Conservation (phyloP, 176 grass and related monocot species). For the Triticum timopheevii region DNA sequence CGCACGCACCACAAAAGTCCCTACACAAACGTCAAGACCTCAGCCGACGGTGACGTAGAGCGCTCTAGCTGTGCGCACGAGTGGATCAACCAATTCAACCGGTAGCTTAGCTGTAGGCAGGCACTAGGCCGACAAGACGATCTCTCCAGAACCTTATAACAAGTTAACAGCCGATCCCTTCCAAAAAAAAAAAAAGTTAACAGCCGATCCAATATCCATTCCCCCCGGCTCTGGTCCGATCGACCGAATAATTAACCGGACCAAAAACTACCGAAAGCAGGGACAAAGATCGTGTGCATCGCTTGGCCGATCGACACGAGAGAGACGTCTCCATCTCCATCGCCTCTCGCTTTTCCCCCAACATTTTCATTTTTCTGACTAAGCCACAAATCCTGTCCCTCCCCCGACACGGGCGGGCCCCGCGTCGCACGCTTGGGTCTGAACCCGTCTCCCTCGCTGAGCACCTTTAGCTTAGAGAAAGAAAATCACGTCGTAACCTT, state of each 20-base stretch:
- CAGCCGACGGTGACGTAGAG: too few species aligned
- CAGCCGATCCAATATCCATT: too few species aligned
- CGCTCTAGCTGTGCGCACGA: too few species aligned
- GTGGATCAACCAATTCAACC: too few species aligned
- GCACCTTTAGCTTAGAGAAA: not conserved
- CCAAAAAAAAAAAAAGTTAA: too few species aligned
- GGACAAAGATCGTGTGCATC: not conserved
- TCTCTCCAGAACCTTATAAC: too few species aligned
- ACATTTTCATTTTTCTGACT: not conserved
- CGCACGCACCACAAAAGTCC: too few species aligned
- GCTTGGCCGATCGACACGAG: not conserved
- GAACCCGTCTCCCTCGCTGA: not conserved
- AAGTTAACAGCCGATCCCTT: too few species aligned
- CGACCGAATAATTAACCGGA: not conserved
- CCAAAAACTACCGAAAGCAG: not conserved
- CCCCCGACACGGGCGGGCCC: not conserved
- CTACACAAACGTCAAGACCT: too few species aligned
- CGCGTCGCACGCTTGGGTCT: not conserved
- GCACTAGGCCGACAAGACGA: too few species aligned
- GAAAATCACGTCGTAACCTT: slow-evolving; percentile 5
- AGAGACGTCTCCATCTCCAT: slow-evolving; percentile 14
- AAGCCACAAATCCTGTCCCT: not conserved
- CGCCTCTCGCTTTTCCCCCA: not conserved
- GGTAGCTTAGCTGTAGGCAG: too few species aligned
- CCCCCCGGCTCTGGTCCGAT: not conserved